Percentiles rank a stretch among this genome's conserved stretches.
These are phyloP conservation scores for Apiotrichum siamense DNA, from an alignment of 1,284 basidiomycete genomes.

Conservation along the genomic window DNA sequence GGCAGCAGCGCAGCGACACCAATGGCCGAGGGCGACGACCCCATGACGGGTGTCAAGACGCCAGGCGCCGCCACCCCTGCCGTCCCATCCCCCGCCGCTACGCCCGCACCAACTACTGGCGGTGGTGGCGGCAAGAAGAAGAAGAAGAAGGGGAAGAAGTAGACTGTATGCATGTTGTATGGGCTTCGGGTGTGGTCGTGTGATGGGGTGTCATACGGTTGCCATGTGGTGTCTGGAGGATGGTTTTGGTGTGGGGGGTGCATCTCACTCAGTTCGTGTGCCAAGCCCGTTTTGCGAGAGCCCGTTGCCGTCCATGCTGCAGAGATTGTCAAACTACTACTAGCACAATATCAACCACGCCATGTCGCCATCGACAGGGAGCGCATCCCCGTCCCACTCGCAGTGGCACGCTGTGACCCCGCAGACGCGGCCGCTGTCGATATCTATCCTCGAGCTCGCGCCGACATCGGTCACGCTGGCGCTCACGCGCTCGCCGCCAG, in stretches of 20 bases:
- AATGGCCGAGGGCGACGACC: constrained; percentile 15
- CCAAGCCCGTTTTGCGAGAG: not conserved
- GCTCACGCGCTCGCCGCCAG: constrained; percentile 37
- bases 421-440: constrained; percentile 42
- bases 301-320: too few relatives aligned
- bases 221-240: not conserved
- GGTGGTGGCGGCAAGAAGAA: constrained; percentile 21
- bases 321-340: too few relatives aligned
- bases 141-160: constrained; percentile 29
- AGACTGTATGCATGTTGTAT: constrained; percentile 10
- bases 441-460: constrained; percentile 46
- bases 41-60: constrained; percentile 13
- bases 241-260: not conserved
- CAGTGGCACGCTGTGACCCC: constrained; percentile 46
- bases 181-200: too few relatives aligned
- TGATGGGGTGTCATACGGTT: not conserved
- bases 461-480: constrained; percentile 45
- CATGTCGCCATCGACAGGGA: too few relatives aligned
- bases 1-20: constrained; percentile 5
- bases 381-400: too few relatives aligned
- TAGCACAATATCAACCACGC: too few relatives aligned
- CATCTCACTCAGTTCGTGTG: not conserved
- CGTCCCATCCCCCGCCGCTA: not conserved
- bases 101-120: not conserved
- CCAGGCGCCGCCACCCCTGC: constrained; percentile 6